These are phyloP conservation scores for Bipolaris zeicola DNA, from an alignment of 2,329 filamentous ascomycete species.

Conservation along the genomic window DNA sequence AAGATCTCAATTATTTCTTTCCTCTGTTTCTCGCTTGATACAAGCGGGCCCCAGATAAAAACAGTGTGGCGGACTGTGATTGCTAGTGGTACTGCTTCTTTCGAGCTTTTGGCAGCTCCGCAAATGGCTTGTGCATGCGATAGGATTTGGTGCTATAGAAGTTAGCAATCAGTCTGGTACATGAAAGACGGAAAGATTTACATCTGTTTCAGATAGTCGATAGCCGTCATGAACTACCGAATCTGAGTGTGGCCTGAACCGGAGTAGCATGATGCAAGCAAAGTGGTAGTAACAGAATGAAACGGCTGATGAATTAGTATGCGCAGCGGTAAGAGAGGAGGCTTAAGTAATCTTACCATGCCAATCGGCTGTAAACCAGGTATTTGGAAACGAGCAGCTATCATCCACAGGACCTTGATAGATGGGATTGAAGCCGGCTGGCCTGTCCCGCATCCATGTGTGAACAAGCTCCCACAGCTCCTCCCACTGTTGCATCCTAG, in stretches of 20 bases:
- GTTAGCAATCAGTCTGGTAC: constrained; percentile 2
- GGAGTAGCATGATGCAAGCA: constrained; percentile 37
- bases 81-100: constrained; percentile 28
- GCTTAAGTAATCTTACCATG: constrained; percentile 26
- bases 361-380: constrained; percentile 41
- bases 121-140: constrained; percentile 36
- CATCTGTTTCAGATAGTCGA: constrained; percentile 28
- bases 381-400: constrained; percentile 28
- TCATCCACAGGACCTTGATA: constrained; percentile 25
- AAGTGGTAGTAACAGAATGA: constrained; percentile 39
- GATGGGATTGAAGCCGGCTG: constrained; percentile 38
- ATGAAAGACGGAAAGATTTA: constrained; percentile 11
- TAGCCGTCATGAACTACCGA: constrained; percentile 32
- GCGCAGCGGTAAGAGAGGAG: neutral
- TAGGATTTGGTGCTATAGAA: constrained; percentile 25
- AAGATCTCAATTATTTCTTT: constrained; percentile 32
- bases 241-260: constrained; percentile 37
- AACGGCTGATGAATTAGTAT: constrained; percentile 19
- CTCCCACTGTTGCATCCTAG: constrained; percentile 26
- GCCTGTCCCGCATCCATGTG: constrained; percentile 31
- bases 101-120: constrained; percentile 34
- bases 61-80: constrained; percentile 37
- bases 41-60: constrained; percentile 36
- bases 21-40: constrained; percentile 25
- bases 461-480: constrained; percentile 32